phyloP scores from a whole-genome alignment of 2,329 filamentous ascomycete genomes.

The Rhinocladiella mackenziei region DNA sequence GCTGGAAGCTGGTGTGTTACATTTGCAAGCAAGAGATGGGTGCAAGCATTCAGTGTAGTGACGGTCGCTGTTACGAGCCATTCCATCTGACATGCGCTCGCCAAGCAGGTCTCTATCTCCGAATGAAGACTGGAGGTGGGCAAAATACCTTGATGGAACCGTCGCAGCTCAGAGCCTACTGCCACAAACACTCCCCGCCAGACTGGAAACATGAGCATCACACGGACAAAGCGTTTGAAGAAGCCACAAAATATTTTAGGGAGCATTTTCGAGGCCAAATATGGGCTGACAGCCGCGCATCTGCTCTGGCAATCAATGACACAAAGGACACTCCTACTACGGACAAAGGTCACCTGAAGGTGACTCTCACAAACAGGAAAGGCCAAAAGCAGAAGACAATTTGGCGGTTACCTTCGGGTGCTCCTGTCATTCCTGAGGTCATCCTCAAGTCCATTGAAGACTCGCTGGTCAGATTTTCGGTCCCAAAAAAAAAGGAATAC shows the following conservation, averaged over 20 bases:
- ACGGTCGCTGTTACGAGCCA: conserved; percentile 93
- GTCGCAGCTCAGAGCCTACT: conserved; percentile 87
- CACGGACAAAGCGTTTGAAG: conserved; percentile 72
- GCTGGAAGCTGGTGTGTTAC: conserved; percentile 93
- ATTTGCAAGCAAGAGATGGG: conserved; percentile 98
- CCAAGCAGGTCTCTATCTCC: conserved; percentile 78
- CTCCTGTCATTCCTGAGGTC: conserved; percentile 85
- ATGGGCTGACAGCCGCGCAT: conserved; percentile 87
- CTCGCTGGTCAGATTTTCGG: conserved; percentile 76
- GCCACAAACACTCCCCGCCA: conserved; percentile 85
- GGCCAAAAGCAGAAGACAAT: conserved; percentile 59
- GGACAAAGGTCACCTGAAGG: conserved; percentile 48
- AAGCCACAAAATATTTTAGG: conserved; percentile 85
- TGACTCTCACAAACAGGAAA: conserved; percentile 57
- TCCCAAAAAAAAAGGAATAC: conserved; percentile 76
- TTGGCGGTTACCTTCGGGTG: conserved; percentile 92
- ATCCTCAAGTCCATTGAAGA: conserved; percentile 82
- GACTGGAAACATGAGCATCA: conserved; percentile 86
- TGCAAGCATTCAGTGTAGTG: conserved; percentile 95
- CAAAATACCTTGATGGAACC: conserved; percentile 72
- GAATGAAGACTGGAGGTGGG: conserved; percentile 92
- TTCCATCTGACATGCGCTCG: conserved; percentile 97
- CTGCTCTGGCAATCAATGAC: conserved; percentile 74
- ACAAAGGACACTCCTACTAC: conserved; percentile 52
- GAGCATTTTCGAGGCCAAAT: conserved; percentile 81